Base-by-base conservation (phyloP, 306 rosid species). In the Vigna unguiculata region DNA sequence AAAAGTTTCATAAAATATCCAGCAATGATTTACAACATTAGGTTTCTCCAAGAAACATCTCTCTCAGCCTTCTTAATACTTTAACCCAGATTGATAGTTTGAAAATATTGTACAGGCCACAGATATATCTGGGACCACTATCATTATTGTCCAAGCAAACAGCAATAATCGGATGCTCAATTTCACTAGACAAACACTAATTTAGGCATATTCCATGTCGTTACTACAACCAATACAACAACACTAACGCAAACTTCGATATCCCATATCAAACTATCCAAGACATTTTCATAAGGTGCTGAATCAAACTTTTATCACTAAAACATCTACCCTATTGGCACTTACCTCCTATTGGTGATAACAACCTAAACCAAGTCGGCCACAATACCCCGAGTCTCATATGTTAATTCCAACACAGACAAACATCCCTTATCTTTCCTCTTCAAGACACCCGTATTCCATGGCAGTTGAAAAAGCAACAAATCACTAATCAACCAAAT, bases 401-500 rank as follows among this genome's bases (percentile, higher is more conserved):
- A 20, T 2, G 21, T 12, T 8, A 54, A 60, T 62, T 52, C 54
- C 51, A 62, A 69, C 40, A 61, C 72, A 81, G 15, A 62, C 30
- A 47, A 55, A 30, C 25, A 73, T 10, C 10, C 63, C 32, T 1
- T 36, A 70, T 11, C 45, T 46, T 64, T 65, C 45, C 43, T 11
- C 67, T 55, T 57, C 4, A 25, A 74, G 9, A 64, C 47, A 58
- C 52, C 54, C 49, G 17, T 28, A 30, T 34, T 62, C 55, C 19
- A 70, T 24, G 45, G 19, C 59, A 62, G 53, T 21, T 80, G 65
- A 55, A 47, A 75, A 54, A 62, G 62, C 47, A 81, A 30, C 57
- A 52, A 75, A n/a, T 63, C 79, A 54, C 21, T 41, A 38, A 83
- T 49, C 74, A 58, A 45, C 64, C 22, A n/a, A 59, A 64, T 45